Conservation (phyloP, 2,329 filamentous ascomycete genomes). For the Cryphonectria nitschkei region DNA sequence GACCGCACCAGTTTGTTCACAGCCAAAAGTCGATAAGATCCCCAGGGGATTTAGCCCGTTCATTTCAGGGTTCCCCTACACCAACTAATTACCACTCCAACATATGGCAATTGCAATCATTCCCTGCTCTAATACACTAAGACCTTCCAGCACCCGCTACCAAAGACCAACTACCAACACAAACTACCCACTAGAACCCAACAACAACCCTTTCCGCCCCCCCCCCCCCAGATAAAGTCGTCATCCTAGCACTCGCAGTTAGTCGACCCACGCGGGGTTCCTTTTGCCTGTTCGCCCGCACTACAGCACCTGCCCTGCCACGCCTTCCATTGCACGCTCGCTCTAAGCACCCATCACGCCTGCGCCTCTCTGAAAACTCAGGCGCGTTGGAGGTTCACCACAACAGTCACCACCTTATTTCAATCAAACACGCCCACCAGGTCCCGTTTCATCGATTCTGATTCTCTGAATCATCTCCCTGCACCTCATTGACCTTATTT, state of each 20-base stretch:
- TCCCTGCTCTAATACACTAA: background rate
- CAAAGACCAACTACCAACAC: background rate
- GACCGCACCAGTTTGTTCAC: background rate
- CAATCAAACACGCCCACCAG: conserved; percentile 41
- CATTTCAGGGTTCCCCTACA: background rate
- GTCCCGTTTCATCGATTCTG: conserved; percentile 42
- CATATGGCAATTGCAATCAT: background rate
- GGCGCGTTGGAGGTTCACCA: conserved; percentile 24
- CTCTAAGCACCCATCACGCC: conserved; percentile 21
- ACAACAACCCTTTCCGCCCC: background rate
- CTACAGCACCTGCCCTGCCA: conserved; percentile 10
- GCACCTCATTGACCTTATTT: conserved; percentile 40
- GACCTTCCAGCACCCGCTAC: background rate
- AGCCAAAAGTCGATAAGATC: background rate
- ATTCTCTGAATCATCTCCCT: conserved; percentile 38
- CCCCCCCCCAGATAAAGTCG: background rate
- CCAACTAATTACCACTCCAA: background rate
- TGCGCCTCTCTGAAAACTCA: conserved; percentile 26
- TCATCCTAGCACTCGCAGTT: background rate
- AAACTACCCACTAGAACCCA: background rate
- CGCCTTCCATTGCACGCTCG: conserved; percentile 1
- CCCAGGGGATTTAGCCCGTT: background rate
- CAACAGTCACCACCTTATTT: conserved; percentile 28
- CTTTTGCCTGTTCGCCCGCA: conserved; percentile 6
- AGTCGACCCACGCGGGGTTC: conserved; percentile 14